Base-by-base conservation (phyloP, 1,284 basidiomycete genomes). In the Tylopilus orsonianus region DNA sequence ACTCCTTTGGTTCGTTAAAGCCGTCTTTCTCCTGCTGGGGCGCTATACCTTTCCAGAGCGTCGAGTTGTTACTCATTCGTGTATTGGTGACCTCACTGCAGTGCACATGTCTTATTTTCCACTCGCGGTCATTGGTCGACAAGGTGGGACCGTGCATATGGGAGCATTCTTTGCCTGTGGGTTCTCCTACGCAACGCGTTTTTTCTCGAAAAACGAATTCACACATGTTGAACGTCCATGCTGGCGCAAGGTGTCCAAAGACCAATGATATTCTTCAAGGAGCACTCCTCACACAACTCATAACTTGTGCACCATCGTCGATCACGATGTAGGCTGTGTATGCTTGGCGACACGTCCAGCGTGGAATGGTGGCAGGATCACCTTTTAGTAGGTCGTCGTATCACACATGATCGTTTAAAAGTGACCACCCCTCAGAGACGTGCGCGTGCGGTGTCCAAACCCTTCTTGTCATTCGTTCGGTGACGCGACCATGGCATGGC, bases 281-380 rank as follows among this genome's bases (percentile, higher is more conserved):
- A 34, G 18, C 16, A 7, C 16, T 8, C 14, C n/a, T 16, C 35
- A 18, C 29, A 36, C 37, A 22, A 18, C 37, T 32, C 50, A 37
- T 35, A 8, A 35, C n/a, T n/a, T n/a, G n/a, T n/a, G n/a, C n/a
- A n/a, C 24, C 41, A n/a, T 47, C 33, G 26, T 46, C 41, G 55
- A 58, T 49, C 38, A 32, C 41, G 26, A 23, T 45, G 16, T 47
- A 24, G 56, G 60, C 58, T 52, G 53, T 56, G 62, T 51, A 18
- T 4, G 2, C 38, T 41, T 48, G 40, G 41, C 20, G 42, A 36
- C 27, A 36, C 40, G 20, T 32, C 48, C 20, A 16, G 41, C 38
- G 38, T n/a, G 27, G 41, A 45, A 34, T 46, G 49, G 39, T 48
- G 41, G 19, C 9, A 35, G 37, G 44, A 53, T 48, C 46, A 40